These are phyloP conservation scores for Quercus cerris DNA, from an alignment of 306 rosid species.

Conservation along the genomic window DNA sequence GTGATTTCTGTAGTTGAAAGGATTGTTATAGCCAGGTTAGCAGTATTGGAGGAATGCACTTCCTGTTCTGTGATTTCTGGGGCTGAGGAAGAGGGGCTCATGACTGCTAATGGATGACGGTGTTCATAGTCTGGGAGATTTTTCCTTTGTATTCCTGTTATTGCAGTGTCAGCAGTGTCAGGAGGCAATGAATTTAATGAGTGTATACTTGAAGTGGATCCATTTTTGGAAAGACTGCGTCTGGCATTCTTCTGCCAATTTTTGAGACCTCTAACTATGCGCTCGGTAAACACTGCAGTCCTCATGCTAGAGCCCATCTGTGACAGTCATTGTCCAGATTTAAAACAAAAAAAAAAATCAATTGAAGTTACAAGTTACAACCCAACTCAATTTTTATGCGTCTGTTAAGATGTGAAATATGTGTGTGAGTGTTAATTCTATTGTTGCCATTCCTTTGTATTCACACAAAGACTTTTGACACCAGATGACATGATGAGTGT, in stretches of 20 bases:
- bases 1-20: conserved; percentile 9
- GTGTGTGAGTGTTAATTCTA: background rate
- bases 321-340: background rate
- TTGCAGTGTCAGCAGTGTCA: background rate
- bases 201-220: conserved; percentile 2
- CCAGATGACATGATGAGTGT: background rate
- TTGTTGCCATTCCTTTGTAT: background rate
- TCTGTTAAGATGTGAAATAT: too few relatives aligned
- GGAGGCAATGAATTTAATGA: background rate
- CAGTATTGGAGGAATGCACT: background rate
- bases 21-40: conserved; percentile 4
- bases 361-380: background rate
- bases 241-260: conserved; percentile 55
- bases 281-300: conserved; percentile 50
- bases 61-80: conserved; percentile 15
- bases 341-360: background rate
- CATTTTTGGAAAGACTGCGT: conserved; percentile 23
- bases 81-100: background rate
- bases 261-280: conserved; percentile 40
- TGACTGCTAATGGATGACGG: background rate
- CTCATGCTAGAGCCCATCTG: conserved; percentile 66
- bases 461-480: background rate
- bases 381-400: background rate
- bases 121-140: conserved; percentile 5
- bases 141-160: background rate